Evolutionary conservation across 164 flowering plant species (phyloP).

Genomic region (Vitis riparia): DNA sequence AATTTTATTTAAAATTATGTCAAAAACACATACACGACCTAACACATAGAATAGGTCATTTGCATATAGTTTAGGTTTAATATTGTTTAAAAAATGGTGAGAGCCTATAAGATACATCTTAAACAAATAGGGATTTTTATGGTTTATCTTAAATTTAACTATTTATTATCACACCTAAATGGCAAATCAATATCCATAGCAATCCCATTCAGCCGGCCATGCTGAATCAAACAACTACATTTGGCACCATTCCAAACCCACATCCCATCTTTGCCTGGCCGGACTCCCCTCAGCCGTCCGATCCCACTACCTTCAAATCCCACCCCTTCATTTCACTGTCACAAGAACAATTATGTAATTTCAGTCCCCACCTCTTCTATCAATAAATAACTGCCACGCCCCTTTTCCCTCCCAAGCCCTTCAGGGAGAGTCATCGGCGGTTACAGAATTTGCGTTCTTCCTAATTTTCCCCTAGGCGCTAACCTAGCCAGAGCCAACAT

Average conservation of each 20-base stretch:
- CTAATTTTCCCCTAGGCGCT: constrained; percentile 9
- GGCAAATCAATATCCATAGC: neutral
- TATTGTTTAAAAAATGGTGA: no score
- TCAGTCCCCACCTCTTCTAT: neutral
- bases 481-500: constrained; percentile 6
- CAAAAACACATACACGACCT: no score
- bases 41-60: no score
- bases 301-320: neutral
- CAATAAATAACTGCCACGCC: constrained; percentile 10
- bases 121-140: no score
- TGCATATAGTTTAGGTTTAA: no score
- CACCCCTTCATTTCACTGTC: neutral
- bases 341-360: neutral
- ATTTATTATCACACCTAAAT: no score
- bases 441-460: neutral
- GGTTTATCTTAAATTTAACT: no score
- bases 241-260: neutral
- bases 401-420: neutral
- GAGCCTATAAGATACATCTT: no score
- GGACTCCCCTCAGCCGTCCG: constrained; percentile 17
- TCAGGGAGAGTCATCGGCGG: neutral
- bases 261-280: neutral
- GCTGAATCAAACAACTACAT: neutral
- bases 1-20: no score
- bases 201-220: constrained; percentile 9